phyloP scores from a whole-genome alignment of 305 asterid species.

The Fraxinus sp. region DNA sequence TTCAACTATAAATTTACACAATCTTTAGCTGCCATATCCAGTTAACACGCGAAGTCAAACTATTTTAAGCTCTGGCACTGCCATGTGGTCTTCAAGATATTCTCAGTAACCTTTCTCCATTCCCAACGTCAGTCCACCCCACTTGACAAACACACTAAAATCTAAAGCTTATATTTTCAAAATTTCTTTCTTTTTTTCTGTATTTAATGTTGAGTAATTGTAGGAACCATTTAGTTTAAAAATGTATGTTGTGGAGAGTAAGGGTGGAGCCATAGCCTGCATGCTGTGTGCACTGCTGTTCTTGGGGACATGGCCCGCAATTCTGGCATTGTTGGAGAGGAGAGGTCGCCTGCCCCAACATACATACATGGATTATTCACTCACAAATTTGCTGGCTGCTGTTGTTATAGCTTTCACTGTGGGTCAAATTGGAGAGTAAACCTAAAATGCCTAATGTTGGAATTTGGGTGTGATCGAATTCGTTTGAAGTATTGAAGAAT shows the following conservation, averaged over 20 bases:
- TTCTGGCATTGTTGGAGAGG: slow-evolving; percentile 41
- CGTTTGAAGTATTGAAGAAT: too few species aligned
- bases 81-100: neutral
- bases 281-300: slow-evolving; percentile 45
- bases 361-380: slow-evolving; percentile 46
- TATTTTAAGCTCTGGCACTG: neutral
- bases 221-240: neutral
- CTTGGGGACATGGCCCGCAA: slow-evolving; percentile 56
- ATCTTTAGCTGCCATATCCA: neutral
- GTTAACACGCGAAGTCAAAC: neutral
- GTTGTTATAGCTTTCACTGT: slow-evolving; percentile 37
- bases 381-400: slow-evolving; percentile 39
- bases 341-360: slow-evolving; percentile 57
- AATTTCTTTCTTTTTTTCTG: too few species aligned
- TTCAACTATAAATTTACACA: neutral
- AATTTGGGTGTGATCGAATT: too few species aligned
- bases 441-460: slow-evolving; percentile 11
- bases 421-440: slow-evolving; percentile 42
- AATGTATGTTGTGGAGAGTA: slow-evolving; percentile 48
- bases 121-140: too few species aligned
- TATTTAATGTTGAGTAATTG: neutral
- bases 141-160: too few species aligned
- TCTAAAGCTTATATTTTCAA: too few species aligned
- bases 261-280: slow-evolving; percentile 48
- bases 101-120: too few species aligned